Evolutionary conservation across 176 grass and related monocot genomes (phyloP), one percentile per base, ranked within the genome.

Genomic region (Metroxylon sagu): DNA sequence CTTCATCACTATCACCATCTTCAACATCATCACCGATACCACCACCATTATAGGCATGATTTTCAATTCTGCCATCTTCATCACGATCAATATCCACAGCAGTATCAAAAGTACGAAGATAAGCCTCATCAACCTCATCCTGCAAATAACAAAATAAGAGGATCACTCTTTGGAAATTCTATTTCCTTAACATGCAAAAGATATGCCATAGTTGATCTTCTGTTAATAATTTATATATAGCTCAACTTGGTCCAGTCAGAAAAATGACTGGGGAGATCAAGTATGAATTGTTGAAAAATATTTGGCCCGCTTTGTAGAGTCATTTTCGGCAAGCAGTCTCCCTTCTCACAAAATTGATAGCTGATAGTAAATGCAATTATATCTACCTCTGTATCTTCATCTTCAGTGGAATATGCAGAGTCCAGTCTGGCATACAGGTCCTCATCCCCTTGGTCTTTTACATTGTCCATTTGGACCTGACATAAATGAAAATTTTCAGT

Each of bases 301-400:
- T 43, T 43, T 43, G 35, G 2, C 0, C 18, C 0, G 10, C 0
- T 5, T 68, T 16, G 10, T 54, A 31, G 3, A 19, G 16, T 50
- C 10, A 31, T 18, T 14, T 43, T 49, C 43, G 16, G n/a, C 28
- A 25, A 29, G 18, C 14, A 26, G 35, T 10, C 2, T 39, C 14
- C 10, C 5, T 60, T 71, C 12, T 25, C 14, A 39, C 12, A 16
- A 52, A 23, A 60, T 48, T 27, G 15, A 1, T 19, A 54, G 18
- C 35, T 25, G 3, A 52, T 49, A 6, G 35, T 19, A 29, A 6
- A 43, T 14, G 35, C 23, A 18, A 60, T 19, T 19, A 16, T 17
- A 60, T 72, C 62, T 54, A 91, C 93, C 84, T 88, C 92, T 52
- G 25, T 66, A 21, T 76, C 86, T 73, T 97, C 87, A n/a, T 85